These are phyloP conservation scores for Urochloa ruziziensis DNA, from an alignment of 176 grass and related monocot species.

Conservation along the genomic window DNA sequence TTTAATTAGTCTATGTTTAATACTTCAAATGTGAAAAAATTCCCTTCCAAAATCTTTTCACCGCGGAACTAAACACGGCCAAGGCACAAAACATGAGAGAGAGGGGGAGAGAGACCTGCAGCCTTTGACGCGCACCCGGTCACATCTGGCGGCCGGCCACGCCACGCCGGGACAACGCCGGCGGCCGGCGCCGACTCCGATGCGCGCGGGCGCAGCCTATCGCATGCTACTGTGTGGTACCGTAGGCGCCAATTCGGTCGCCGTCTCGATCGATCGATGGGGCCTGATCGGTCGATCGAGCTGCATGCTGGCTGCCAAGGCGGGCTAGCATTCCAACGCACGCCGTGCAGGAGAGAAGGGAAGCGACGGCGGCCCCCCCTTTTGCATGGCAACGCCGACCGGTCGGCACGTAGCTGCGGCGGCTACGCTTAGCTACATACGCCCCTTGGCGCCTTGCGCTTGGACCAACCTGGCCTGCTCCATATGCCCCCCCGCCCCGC, in stretches of 20 bases:
- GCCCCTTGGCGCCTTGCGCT: conserved; percentile 16
- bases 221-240: background rate
- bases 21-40: too few relatives aligned
- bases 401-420: conserved; percentile 22
- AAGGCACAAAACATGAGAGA: too few relatives aligned
- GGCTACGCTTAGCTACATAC: background rate
- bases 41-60: too few relatives aligned
- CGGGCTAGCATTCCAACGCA: conserved; percentile 31
- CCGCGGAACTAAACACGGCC: too few relatives aligned
- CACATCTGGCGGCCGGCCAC: too few relatives aligned
- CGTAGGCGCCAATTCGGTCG: conserved; percentile 9
- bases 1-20: too few relatives aligned
- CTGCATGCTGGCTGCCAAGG: background rate
- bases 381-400: conserved; percentile 15
- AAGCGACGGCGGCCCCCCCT: too few relatives aligned
- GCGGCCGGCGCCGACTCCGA: conserved; percentile 33
- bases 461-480: background rate
- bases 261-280: conserved; percentile 14
- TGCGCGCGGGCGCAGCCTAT: background rate
- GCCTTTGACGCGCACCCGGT: too few relatives aligned
- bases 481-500: background rate
- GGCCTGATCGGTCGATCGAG: background rate
- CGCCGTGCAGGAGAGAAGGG: too few relatives aligned
- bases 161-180: conserved; percentile 36
- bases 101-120: too few relatives aligned